Base-by-base conservation (phyloP, 345 rosid species). In the Lepidium africanum region DNA sequence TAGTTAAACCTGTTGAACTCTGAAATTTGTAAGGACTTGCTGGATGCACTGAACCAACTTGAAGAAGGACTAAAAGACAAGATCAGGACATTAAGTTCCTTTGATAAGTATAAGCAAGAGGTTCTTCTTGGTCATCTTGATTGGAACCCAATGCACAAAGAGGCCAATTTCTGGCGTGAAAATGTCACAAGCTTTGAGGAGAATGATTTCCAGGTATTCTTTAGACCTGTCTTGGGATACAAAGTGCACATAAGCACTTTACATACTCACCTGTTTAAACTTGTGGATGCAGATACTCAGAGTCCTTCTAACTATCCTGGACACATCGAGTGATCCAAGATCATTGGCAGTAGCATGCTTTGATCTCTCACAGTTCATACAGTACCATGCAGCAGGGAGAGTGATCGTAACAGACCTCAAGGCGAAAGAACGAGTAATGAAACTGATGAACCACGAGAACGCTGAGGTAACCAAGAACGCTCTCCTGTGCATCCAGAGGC, bases 141-240 rank as follows among this genome's bases (percentile, higher is more conserved):
- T 69, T 93, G 99, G 99, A 88, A 92, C 73, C 92, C 99, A 39
- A 84, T 93, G 96, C 98, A 93, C 83, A 93, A 93, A 75, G 96
- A 93, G 69, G 84, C 89, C 48, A 49, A 76, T 21, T 93, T 93
- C 80, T 93, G 98, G 98, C 96, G 97, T 42, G 98, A 93, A 62
- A 93, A 88, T 61, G 80, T 93, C 50, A 80, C 81, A 6, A 68
- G 65, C 84, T 91, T 93, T 71, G 98, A 88, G 79, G 98, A 91
- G 79, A 88, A 84, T 61, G 91, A 93, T 79, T 91, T 93, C 87
- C 96, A 91, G 98, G 98, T 90, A 76, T 56, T 21, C 1, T 7
- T 45, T 45, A 7, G 8, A 45, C 21, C 10, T 7, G 10, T 45
- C 10, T 7, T 0, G 49, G 21, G 23, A 45, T 0, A 6, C 9